Base-by-base conservation (phyloP, 2,329 filamentous ascomycete genomes). In the Atkinsonella texensis region DNA sequence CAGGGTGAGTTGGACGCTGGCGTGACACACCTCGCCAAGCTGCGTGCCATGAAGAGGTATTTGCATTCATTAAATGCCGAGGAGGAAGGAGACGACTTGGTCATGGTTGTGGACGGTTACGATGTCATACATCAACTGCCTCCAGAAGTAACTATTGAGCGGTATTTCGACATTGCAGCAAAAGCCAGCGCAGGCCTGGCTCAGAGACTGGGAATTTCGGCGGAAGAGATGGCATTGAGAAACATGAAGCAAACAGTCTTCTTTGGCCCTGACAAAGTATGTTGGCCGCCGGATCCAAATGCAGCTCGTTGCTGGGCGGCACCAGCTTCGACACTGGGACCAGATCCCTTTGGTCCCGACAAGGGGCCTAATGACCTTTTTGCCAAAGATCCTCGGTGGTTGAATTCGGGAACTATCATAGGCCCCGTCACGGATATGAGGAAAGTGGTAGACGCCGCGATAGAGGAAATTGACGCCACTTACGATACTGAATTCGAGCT, bases 101-200 rank as follows among this genome's bases (percentile, higher is more conserved):
- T 84, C 8, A 65, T 85, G 52, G 70, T 85, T 46, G 72, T 82
- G 6, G 82, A 86, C 60, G 80, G 77, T 1, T 75, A 79, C 61
- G 80, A 85, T 53, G 71, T 80, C 1, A 80, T 81, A 67, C 79
- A 85, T 53, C 83, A 87, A 62, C 68, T 86, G 2, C 80, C 81
- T 0, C 75, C 79, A 2, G 76, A 83, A 42, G 70, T 85, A 18
- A 66, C 86, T 56, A 74, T 87, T 28, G 68, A 75, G 56, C 74
- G 83, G 43, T 87, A 85, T 62, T 77, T 81, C 56, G 66, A 70
- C 13, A 66, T 80, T 15, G 62, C 77, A 17, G 66, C 70, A n/a
- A 70, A 72, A 48, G 76, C 74, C 31, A 80, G 85, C 55, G 62
- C 65, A 33, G 71, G 74, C 28, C 64, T 84, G 42, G 65, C 68